A percentile compares a stretch with the other conserved stretches of the same genome.
Evolutionary conservation across 306 rosid genomes (phyloP).

Genomic region (Neltuma alba): DNA sequence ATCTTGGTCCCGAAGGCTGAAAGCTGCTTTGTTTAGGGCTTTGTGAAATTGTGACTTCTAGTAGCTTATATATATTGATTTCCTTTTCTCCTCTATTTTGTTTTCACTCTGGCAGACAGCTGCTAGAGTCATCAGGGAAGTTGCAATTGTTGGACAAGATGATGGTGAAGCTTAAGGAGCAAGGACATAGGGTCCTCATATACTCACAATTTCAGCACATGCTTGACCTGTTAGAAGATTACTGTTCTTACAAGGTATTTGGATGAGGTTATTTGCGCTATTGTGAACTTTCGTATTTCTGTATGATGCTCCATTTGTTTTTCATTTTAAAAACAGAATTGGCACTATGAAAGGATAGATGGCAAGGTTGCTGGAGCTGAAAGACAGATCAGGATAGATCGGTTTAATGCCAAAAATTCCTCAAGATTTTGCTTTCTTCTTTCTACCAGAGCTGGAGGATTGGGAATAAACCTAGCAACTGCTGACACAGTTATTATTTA

Average conservation of each 20-base stretch:
- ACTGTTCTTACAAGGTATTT: slow-evolving; percentile 81
- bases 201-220: slow-evolving; percentile 96
- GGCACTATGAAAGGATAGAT: slow-evolving; percentile 97
- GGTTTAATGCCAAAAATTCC: slow-evolving; percentile 93
- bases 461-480: slow-evolving; percentile 98
- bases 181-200: slow-evolving; percentile 98
- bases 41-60: neutral
- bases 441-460: slow-evolving; percentile 97
- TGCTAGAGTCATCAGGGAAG: slow-evolving; percentile 95
- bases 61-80: neutral
- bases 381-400: slow-evolving; percentile 93
- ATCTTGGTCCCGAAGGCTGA: neutral
- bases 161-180: slow-evolving; percentile 96
- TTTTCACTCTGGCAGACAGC: slow-evolving; percentile 65
- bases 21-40: neutral
- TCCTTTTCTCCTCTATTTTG: neutral
- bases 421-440: slow-evolving; percentile 98
- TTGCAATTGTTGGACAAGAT: slow-evolving; percentile 93
- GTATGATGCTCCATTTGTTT: slow-evolving; percentile 11
- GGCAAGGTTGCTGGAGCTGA: slow-evolving; percentile 99
- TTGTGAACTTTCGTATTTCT: slow-evolving; percentile 24
- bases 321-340: slow-evolving; percentile 53
- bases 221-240: slow-evolving; percentile 97
- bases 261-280: slow-evolving; percentile 9
- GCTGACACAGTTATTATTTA: slow-evolving; percentile 98